Evolutionary conservation across 495 filamentous ascomycete species (phyloP), one percentile per base, ranked within the genome.

Genomic region (Penicillium malachiteum): DNA sequence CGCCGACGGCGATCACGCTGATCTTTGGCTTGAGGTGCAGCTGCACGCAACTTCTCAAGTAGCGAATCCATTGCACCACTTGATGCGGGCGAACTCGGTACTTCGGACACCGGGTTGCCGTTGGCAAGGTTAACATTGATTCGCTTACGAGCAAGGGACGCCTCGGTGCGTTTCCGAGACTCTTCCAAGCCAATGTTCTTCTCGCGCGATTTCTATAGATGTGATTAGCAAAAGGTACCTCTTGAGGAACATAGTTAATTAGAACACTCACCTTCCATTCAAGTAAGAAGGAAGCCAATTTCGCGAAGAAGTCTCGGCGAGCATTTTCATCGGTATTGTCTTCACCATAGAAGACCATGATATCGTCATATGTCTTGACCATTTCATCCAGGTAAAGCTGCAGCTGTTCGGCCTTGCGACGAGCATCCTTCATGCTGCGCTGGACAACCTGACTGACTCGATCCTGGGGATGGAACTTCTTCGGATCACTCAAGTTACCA

Each of bases 401-500:
- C 85, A 98, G 86, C 76, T 97, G 95, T 70, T 96, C 94, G 11
- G 94, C 91, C 79, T 98, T 98, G 63, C 92, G 81, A 56, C 94
- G 76, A 37, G 94, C 95, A 60, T 98, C 95, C 71, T 96, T 97
- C 91, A 98, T 96, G 55, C 83, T 88, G 34, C 93, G 82, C 70
- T 95, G 90, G 43, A 96, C 91, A 16, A 97, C 81, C 69, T 96
- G 89, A 61, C 87, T 87, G 47, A 97, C 92, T 39, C 95, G 89
- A 70, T 98, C 94, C 69, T 97, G 90, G 5, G 94, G 94, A 64
- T 98, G 94, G 78, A 98, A 98, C 63, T 94, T 96, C 81, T 92
- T 96, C 31, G 92, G 85, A 69, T 98, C 94, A 63, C 90, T 96
- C 50, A 98, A 79, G 69, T 97, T 98, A 55, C 94, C 94, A 4